Conservation (phyloP, 1,139 yeast genomes). For the Hyphopichia burtonii region DNA sequence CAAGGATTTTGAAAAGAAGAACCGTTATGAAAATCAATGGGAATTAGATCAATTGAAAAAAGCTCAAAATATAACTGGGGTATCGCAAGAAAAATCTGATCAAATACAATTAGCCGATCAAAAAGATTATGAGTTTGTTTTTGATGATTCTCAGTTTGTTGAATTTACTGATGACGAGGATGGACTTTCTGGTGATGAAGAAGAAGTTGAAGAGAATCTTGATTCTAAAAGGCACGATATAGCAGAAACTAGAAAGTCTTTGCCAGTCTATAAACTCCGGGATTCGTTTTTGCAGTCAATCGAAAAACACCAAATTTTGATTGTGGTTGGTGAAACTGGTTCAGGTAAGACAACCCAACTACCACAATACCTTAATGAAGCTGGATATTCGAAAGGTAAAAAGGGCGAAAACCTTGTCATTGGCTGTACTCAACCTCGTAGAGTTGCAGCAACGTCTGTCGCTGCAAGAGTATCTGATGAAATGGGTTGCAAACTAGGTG, state of each 20-base stretch:
- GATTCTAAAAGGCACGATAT: background rate
- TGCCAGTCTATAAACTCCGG: conserved; percentile 76
- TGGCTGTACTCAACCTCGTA: conserved; percentile 94
- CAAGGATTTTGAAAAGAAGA: conserved; percentile 9
- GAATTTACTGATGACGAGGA: conserved; percentile 57
- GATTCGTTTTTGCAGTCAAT: conserved; percentile 64
- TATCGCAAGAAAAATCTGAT: conserved; percentile 26
- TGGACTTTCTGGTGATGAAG: conserved; percentile 25
- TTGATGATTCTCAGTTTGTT: conserved; percentile 74
- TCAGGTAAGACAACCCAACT: conserved; percentile 96
- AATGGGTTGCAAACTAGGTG: conserved; percentile 68
- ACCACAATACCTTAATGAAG: conserved; percentile 85
- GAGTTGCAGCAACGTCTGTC: conserved; percentile 94
- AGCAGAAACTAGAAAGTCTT: conserved; percentile 48
- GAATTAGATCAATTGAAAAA: conserved; percentile 59
- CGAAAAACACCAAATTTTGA: conserved; percentile 64
- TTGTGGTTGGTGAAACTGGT: conserved; percentile 96
- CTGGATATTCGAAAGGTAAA: conserved; percentile 61
- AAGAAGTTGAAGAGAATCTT: conserved; percentile 12
- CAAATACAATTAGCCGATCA: conserved; percentile 33
- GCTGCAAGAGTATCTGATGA: conserved; percentile 92
- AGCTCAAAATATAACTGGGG: conserved; percentile 32
- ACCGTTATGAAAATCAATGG: conserved; percentile 54
- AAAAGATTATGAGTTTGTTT: conserved; percentile 73
- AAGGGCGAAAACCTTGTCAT: conserved; percentile 40